Base-by-base conservation (phyloP, 2,329 filamentous ascomycete species). In the Lachnellula cervina region DNA sequence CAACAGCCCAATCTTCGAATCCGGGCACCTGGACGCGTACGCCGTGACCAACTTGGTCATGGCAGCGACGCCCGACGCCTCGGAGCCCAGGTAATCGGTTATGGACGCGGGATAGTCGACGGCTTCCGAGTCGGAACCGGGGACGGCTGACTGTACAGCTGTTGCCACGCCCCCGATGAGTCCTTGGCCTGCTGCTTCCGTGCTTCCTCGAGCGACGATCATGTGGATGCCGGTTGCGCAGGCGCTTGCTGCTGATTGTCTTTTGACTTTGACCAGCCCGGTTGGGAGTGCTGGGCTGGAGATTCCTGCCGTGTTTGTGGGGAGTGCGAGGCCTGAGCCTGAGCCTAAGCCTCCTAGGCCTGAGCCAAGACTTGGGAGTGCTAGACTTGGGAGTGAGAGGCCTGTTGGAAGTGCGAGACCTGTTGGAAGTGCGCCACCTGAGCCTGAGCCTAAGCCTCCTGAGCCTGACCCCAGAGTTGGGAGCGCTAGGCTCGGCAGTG, bases 141-240 rank as follows among this genome's bases (percentile, higher is more conserved):
- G 68, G 5, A 73, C 56, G 14, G 56, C 38, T 9, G 63, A 50
- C 47, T 67, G 64, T 4, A 73, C 66, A 49, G 65, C 54, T 23
- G 65, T 62, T 2, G 70, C 70, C 4, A 74, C 67, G 17, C 57
- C 40, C 7, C 66, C 68, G 19, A 69, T 66, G 6, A 68, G 62
- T n/a, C 71, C 72, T 42, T 70, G 64, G 3, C 70, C 71, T 2
- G 64, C 61, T 9, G 47, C n/a, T 62, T 72, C 70, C 17, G 67
- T 69, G 34, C 64, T 68, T 13, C 68, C 71, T 8, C 72, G 67
- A 0, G 69, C 70, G 5, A 72, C 69, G 49, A 74, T 70, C 56
- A 73, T 71, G 60, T 73, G 63, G 1, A 63, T 52, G 2, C 56
- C 52, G 3, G 56, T 56, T 3, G 50, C 51, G 34, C 52, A 56